Conservation (phyloP, 1,139 yeast genomes). For the Pichia sp. region DNA sequence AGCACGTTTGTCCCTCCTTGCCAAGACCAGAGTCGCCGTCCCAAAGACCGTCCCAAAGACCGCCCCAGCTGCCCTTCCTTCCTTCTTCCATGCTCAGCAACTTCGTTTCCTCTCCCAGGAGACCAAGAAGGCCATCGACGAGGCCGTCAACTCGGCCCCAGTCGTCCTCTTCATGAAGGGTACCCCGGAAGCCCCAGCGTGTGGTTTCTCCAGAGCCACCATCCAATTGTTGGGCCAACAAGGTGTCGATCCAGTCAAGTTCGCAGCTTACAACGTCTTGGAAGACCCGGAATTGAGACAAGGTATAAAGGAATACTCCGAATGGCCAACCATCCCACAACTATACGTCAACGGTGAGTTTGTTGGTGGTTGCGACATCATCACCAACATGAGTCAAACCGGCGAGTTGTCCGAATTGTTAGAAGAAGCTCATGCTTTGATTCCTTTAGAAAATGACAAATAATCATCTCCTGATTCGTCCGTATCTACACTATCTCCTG, state of each 20-base stretch:
- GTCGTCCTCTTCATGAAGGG: conserved; percentile 96
- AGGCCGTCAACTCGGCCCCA: conserved; percentile 84
- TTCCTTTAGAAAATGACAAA: conserved; percentile 58
- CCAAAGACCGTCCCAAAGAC: background rate
- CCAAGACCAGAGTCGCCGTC: background rate
- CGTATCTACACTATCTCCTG: no score
- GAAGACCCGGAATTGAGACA: conserved; percentile 91
- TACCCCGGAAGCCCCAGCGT: conserved; percentile 97
- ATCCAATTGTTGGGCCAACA: conserved; percentile 93
- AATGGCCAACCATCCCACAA: conserved; percentile 90
- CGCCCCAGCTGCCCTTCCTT: background rate
- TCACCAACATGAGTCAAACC: conserved; percentile 83
- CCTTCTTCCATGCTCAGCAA: conserved; percentile 16
- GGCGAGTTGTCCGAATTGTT: conserved; percentile 90
- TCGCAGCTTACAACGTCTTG: conserved; percentile 95
- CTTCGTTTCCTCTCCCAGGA: conserved; percentile 70
- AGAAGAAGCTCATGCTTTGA: conserved; percentile 75
- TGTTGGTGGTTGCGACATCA: conserved; percentile 96
- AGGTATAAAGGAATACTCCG: conserved; percentile 92
- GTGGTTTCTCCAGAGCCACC: conserved; percentile 96
- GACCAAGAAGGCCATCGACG: conserved; percentile 77
- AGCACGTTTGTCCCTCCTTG: conserved; percentile 2
- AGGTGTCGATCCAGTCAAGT: conserved; percentile 94
- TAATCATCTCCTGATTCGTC: no score
- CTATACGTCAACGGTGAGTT: conserved; percentile 76